phyloP scores from a whole-genome alignment of 2,329 filamentous ascomycete species.

The Talaromyces albobiverticillius region DNA sequence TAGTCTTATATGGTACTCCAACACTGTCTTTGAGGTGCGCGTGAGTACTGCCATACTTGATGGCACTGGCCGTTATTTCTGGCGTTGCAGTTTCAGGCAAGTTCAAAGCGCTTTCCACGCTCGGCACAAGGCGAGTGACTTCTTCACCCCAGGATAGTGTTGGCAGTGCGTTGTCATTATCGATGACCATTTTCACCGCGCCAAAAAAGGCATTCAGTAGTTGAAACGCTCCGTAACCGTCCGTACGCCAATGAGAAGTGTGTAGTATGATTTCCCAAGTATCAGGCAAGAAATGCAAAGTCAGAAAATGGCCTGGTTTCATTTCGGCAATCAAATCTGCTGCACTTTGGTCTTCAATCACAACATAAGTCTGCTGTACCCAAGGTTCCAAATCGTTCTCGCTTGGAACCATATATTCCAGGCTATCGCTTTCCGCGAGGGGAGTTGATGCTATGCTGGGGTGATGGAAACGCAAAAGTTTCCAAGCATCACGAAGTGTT shows the following conservation, averaged over 20 bases:
- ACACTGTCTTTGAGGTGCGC: constrained; percentile 2
- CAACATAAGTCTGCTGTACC: not conserved
- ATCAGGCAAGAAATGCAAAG: constrained; percentile 2
- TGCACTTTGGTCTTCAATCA: not conserved
- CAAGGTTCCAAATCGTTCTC: not conserved
- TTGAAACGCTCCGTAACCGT: constrained; percentile 7
- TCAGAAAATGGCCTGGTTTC: not conserved
- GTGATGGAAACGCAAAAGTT: constrained; percentile 5
- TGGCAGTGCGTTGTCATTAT: not conserved
- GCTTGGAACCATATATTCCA: not conserved
- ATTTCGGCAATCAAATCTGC: constrained; percentile 2
- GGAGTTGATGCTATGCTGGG: constrained; percentile 7
- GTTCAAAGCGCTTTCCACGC: constrained; percentile 6
- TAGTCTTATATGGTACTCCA: not conserved
- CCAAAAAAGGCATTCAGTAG: constrained; percentile 4
- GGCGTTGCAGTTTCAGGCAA: not conserved
- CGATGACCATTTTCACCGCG: not conserved
- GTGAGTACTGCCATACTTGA: constrained; percentile 6
- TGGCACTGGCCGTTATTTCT: not conserved
- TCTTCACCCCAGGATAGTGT: constrained; percentile 1
- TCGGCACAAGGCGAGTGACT: constrained; percentile 3
- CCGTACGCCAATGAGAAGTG: constrained; percentile 9
- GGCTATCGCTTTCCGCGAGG: not conserved
- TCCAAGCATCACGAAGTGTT: constrained; percentile 11
- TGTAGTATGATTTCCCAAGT: constrained; percentile 1